Evolutionary conservation across 176 grass and related monocot species (phyloP), one percentile per base, ranked within the genome.

Genomic region (Oryza meridionalis): DNA sequence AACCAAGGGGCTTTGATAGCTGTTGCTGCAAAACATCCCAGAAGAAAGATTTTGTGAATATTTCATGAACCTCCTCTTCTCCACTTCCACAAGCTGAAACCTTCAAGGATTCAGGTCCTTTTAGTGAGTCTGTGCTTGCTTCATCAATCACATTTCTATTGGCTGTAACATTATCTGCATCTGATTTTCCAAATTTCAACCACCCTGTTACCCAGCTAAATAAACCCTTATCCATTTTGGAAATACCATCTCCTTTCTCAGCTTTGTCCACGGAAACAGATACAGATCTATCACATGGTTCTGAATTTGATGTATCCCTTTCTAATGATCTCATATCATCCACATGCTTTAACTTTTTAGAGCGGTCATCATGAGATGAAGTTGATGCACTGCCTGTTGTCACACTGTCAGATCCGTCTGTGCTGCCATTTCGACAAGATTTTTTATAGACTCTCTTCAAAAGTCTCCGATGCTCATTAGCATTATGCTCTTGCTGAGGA

Each of bases 21-120:
- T 92, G 90, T 67, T 85, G 65, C 80, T 77, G 82, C 79, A 92
- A 78, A 86, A 82, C 76, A 78, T 84, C 76, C 93, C 90, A 94
- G 62, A 90, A 88, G 72, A 86, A 77, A 58, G 73, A 62, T 84
- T 92, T 94, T 75, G 82, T 88, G 78, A 90, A 90, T 78, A 90
- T 63, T 72, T 88, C 88, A 86, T 86, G 78, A 75, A 58, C 75
- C 49, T 70, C 65, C 27, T 79, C 82, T 40, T 76, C 64, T 11
- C 22, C 77, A 82, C 61, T 87, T 84, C 27, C 91, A 90, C 15
- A 61, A 67, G 59, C 69, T 72, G 87, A 84, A 84, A 72, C 17
- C 38, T 76, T 90, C 29, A 31, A 31, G 81, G 77, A 69, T 81
- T 81, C 32, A 15, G 43, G 72, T 67, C 74, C 70, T 75, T 69